A percentile compares a stretch with the other conserved stretches of the same genome.
Conservation (phyloP, 176 grass and related monocot species). For the Paspalum notatum region DNA sequence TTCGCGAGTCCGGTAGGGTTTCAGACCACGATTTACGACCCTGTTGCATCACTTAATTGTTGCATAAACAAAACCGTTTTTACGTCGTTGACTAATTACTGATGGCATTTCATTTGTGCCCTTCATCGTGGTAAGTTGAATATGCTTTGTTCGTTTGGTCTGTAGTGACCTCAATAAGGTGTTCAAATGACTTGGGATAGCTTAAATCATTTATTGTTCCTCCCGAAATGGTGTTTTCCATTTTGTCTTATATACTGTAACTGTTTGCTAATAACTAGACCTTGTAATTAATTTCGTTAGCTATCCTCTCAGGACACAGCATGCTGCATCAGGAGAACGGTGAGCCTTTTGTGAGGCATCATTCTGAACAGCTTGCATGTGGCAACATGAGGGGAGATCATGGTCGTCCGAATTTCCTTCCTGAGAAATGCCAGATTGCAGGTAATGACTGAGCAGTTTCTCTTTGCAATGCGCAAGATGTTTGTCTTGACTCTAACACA, state of each 20-base stretch:
- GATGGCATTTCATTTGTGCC: neutral
- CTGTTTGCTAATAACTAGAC: slow-evolving; percentile 3
- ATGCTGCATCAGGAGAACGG: slow-evolving; percentile 60
- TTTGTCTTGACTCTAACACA: slow-evolving; percentile 18
- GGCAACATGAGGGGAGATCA: slow-evolving; percentile 46
- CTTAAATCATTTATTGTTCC: neutral
- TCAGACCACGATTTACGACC: neutral
- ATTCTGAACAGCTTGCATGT: slow-evolving; percentile 50
- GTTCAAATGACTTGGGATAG: neutral
- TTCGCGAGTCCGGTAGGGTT: neutral
- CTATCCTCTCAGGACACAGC: slow-evolving; percentile 22
- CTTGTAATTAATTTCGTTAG: neutral
- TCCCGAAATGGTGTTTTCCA: neutral
- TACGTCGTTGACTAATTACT: neutral
- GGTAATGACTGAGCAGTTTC: slow-evolving; percentile 34
- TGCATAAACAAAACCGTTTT: slow-evolving; percentile 1
- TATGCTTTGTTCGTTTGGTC: neutral
- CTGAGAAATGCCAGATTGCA: slow-evolving; percentile 48
- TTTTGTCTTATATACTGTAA: neutral
- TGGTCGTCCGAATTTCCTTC: slow-evolving; percentile 46
- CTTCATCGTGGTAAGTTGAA: neutral
- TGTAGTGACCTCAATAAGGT: neutral
- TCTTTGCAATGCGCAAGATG: neutral
- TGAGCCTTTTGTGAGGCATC: slow-evolving; percentile 48
- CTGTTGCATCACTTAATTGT: neutral